These are phyloP conservation scores for Mortierella sp. DNA, from an alignment of 371 early-diverging fungal species.

Conservation along the genomic window DNA sequence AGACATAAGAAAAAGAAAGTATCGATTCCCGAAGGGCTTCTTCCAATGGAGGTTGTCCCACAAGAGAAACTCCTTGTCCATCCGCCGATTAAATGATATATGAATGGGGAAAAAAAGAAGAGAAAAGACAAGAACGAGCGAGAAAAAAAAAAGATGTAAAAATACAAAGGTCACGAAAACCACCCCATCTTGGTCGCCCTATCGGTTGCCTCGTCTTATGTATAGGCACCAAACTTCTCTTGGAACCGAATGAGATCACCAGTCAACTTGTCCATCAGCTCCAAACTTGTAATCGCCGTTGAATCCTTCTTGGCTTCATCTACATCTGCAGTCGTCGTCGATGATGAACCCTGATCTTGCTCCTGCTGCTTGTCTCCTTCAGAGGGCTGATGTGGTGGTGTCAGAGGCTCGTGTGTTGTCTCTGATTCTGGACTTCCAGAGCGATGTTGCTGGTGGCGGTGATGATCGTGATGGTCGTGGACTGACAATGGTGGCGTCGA, in stretches of 20 bases:
- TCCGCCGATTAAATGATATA: constrained; percentile 2
- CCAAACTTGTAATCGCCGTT: constrained; percentile 49
- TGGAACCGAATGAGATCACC: constrained; percentile 62
- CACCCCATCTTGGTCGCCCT: too few relatives aligned
- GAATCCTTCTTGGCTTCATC: not conserved
- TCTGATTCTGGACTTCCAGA: constrained; percentile 31
- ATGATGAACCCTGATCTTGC: not conserved
- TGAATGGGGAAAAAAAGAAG: not conserved
- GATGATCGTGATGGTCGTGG: constrained; percentile 35
- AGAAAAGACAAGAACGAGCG: not conserved
- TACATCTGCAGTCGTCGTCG: not conserved
- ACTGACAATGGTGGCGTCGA: constrained; percentile 42
- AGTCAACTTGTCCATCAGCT: constrained; percentile 63
- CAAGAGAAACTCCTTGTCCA: too few relatives aligned
- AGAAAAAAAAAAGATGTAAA: not conserved
- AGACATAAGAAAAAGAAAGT: not conserved
- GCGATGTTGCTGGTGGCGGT: constrained; percentile 12
- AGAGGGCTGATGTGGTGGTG: constrained; percentile 44
- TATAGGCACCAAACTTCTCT: constrained; percentile 42
- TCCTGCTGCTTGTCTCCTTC: constrained; percentile 8
- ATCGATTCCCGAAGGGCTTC: not conserved
- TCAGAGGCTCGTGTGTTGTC: constrained; percentile 33
- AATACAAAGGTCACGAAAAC: not conserved
- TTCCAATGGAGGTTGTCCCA: too few relatives aligned
- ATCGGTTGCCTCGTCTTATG: not conserved